phyloP scores from a whole-genome alignment of 1,139 yeast genomes.

The Sugiyamaella sp. region DNA sequence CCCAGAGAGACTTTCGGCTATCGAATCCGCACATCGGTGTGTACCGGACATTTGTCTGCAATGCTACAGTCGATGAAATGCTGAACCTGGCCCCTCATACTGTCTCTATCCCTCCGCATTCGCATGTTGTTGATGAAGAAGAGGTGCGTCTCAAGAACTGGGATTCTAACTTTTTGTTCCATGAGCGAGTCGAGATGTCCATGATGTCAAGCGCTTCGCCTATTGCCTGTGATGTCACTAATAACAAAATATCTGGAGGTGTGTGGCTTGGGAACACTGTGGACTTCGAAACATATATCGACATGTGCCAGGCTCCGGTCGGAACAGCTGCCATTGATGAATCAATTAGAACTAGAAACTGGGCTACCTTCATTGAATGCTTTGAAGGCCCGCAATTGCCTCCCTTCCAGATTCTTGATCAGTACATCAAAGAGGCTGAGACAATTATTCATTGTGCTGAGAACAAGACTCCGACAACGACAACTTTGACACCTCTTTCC shows the following conservation, averaged over 20 bases:
- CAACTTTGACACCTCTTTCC: constrained; percentile 32
- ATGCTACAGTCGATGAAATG: constrained; percentile 33
- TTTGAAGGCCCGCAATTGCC: constrained; percentile 65
- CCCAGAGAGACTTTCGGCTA: constrained; percentile 32
- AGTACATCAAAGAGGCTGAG: constrained; percentile 35
- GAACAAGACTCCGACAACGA: constrained; percentile 7
- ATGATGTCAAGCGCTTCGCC: constrained; percentile 81
- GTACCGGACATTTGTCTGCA: constrained; percentile 33
- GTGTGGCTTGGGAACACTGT: constrained; percentile 82
- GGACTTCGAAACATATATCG: constrained; percentile 48
- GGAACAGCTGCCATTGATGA: constrained; percentile 14
- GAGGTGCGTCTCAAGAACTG: constrained; percentile 52
- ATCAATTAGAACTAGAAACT: constrained; percentile 30
- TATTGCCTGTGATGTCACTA: constrained; percentile 41
- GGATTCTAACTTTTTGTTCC: constrained; percentile 71
- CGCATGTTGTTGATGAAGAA: constrained; percentile 31
- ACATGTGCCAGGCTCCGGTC: constrained; percentile 21
- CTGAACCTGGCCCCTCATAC: constrained; percentile 35
- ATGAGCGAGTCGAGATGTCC: constrained; percentile 80
- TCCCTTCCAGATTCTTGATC: constrained; percentile 32
- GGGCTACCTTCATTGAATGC: constrained; percentile 45
- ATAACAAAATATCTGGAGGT: constrained; percentile 16
- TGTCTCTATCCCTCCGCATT: constrained; percentile 36
- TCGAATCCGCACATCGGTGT: constrained; percentile 25
- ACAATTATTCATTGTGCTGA: constrained; percentile 1